These are phyloP conservation scores for Chiua virens DNA, from an alignment of 768 basidiomycete genomes.

Conservation along the genomic window DNA sequence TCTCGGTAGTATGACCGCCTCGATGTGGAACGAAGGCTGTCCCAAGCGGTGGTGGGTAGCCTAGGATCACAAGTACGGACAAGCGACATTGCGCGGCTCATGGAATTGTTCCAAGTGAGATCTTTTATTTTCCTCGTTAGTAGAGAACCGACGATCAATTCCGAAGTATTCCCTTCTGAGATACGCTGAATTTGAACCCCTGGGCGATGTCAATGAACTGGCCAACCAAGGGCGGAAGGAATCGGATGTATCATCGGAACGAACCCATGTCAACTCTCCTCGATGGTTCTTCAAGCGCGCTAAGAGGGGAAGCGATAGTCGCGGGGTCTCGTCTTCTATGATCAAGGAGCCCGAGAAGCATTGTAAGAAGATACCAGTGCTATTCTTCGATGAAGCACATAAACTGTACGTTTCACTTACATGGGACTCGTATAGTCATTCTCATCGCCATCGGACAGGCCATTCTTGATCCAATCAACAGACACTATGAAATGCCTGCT, in stretches of 20 bases:
- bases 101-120: conserved; percentile 79
- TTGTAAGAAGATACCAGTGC: conserved; percentile 70
- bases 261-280: conserved; percentile 41
- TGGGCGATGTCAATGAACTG: conserved; percentile 28
- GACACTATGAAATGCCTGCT: conserved; percentile 84
- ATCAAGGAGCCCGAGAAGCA: conserved; percentile 36
- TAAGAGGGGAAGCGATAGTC: conserved; percentile 27
- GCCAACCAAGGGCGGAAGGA: conserved; percentile 27
- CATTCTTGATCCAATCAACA: conserved; percentile 70
- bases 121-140: background rate
- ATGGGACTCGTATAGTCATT: background rate
- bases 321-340: conserved; percentile 30
- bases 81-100: conserved; percentile 76
- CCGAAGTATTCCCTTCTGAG: conserved; percentile 63
- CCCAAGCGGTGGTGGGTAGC: conserved; percentile 42
- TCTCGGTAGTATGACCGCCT: conserved; percentile 69
- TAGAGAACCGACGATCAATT: background rate
- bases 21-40: conserved; percentile 62
- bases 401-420: conserved; percentile 53
- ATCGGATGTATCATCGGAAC: conserved; percentile 38
- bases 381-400: conserved; percentile 87
- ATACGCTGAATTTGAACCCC: conserved; percentile 68
- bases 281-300: conserved; percentile 31
- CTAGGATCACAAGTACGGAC: conserved; percentile 59
- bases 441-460: conserved; percentile 41